Conservation (phyloP, 441 rosid species). For the Populus tomentosa region DNA sequence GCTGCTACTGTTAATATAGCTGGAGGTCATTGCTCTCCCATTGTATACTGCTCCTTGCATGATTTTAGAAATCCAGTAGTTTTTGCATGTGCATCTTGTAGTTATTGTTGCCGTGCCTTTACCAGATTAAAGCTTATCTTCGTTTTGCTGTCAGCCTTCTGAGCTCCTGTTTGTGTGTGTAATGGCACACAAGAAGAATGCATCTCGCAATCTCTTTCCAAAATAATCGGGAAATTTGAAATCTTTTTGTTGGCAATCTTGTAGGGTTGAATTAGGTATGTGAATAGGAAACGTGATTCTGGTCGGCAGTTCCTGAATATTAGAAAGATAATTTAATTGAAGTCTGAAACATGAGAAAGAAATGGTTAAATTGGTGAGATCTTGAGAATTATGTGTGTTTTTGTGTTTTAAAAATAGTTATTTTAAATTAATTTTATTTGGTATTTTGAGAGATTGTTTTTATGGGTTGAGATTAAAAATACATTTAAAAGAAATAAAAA, state of each 20-base stretch:
- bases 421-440: too few relatives aligned
- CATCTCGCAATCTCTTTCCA: not conserved
- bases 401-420: too few relatives aligned
- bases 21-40: slow-evolving; percentile 28
- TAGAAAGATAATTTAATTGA: too few relatives aligned
- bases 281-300: too few relatives aligned
- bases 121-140: not conserved
- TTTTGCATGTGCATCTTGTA: slow-evolving; percentile 20
- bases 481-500: too few relatives aligned
- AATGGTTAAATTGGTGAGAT: not conserved
- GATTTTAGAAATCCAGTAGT: slow-evolving; percentile 27
- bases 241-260: not conserved
- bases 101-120: slow-evolving; percentile 5
- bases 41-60: slow-evolving; percentile 23
- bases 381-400: too few relatives aligned
- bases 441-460: too few relatives aligned
- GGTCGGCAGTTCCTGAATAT: too few relatives aligned
- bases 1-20: slow-evolving; percentile 30
- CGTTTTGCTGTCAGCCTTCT: not conserved
- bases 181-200: not conserved
- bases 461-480: too few relatives aligned
- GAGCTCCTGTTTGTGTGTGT: not conserved
- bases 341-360: not conserved
- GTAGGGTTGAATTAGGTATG: not conserved
- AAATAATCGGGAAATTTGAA: not conserved